Evolutionary conservation across 140 eudicot species (phyloP).

Genomic region (Bidens hawaiensis): DNA sequence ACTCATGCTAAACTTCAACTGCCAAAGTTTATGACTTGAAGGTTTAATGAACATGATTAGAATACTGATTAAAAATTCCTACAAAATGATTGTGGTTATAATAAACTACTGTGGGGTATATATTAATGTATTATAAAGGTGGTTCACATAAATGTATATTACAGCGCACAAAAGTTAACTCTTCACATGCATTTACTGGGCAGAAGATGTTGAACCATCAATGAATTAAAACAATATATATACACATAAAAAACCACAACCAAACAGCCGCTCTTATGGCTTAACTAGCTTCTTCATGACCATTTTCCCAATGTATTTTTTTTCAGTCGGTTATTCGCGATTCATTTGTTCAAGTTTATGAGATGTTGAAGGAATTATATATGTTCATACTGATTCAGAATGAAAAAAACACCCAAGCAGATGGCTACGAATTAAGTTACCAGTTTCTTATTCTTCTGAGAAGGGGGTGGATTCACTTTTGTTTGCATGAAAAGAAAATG

Average conservation of each 20-base stretch:
- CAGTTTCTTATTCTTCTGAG: neutral
- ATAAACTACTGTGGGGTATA: slow-evolving; percentile 6
- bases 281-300: neutral
- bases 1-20: neutral
- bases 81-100: neutral
- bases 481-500: slow-evolving; percentile 13
- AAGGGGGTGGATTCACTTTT: slow-evolving; percentile 11
- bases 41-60: neutral
- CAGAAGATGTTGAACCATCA: neutral
- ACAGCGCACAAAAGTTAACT: slow-evolving; percentile 10
- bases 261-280: slow-evolving; percentile 2
- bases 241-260: slow-evolving; percentile 12
- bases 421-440: neutral
- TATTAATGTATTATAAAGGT: neutral
- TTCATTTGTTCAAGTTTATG: neutral
- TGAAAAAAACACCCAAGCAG: neutral
- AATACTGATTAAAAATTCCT: neutral
- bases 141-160: slow-evolving; percentile 22
- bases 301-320: too few relatives aligned
- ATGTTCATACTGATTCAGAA: too few relatives aligned
- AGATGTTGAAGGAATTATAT: neutral
- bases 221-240: neutral
- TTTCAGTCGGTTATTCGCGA: too few relatives aligned
- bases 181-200: slow-evolving; percentile 25
- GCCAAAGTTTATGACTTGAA: slow-evolving; percentile 4